Evolutionary conservation across 1,284 basidiomycete genomes (phyloP), one percentile per base, ranked within the genome.

Genomic region (Tylopilus orsonianus): DNA sequence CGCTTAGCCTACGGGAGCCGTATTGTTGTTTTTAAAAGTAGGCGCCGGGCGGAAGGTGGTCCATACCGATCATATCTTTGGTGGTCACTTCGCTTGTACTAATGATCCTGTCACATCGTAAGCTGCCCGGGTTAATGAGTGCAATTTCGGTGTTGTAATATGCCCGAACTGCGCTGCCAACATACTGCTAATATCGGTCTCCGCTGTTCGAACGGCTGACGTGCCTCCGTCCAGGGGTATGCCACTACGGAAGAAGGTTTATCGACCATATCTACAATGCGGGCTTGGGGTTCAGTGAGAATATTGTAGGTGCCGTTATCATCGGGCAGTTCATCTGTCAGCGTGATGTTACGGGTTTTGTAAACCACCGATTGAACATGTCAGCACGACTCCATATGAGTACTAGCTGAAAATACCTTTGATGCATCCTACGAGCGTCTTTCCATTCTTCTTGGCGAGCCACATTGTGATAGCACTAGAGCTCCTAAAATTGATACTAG

Each of bases 121-220:
- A n/a, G 32, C 41, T 47, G 2, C 60, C 43, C 1, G 48, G 48
- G n/a, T 50, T 37, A 23, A 52, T 41, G 19, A 45, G 34, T 10
- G 44, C 38, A 2, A 56, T 45, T 33, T 61, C 60, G 60, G 60
- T 24, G 18, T 50, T 40, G 19, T 53, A 38, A 33, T 59, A 59
- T 36, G 41, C 42, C 58, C 60, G 58, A 36, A 53, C 56, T 41
- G 48, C 56, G 43, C 39, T 24, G 49, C 49, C 4, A 56, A 24
- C 43, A 51, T 50, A 9, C 44, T 52, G 0, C 59, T 36, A 3
- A 49, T 3, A 29, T 44, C 29, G 3, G 48, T 44, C 12, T 55
- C 48, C 6, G 12, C 14, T 7, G 34, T 54, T 27, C 50, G 46
- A 44, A 46, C 19, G n/a, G 23, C 35, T 1, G 37, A 41, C 4